Base-by-base conservation (phyloP, 352 stramenopile genomes). In the Globisporangium iwayamae region DNA sequence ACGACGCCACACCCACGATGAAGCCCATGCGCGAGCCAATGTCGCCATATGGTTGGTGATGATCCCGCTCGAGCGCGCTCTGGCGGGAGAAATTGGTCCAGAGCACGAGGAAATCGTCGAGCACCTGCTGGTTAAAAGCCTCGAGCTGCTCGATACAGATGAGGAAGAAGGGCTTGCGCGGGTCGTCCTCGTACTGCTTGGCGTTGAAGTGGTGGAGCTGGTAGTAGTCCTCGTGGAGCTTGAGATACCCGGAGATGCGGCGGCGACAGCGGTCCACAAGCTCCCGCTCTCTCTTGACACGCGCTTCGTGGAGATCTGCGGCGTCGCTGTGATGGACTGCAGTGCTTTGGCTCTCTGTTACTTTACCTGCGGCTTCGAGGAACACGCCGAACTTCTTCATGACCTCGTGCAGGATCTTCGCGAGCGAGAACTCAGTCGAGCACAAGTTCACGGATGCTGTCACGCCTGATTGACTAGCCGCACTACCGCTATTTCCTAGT, bases 91-190 rank as follows among this genome's bases (percentile, higher is more conserved):
- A 87, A 60, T 91, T 74, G 9, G 73, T 79, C 82, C 82, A 93
- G 41, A 91, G 75, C 46, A 84, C 79, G 18, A 94, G 60, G 52
- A 94, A 91, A 39, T 94, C 84, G 22, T 77, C 68, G 13, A 92
- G 71, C 0, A 86, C 75, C 20, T 76, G 67, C 30, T 82, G 73
- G 8, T 78, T 74, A 10, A 94, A 84, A 0, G 61, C 60, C 66
- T 94, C 86, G 11, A 92, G 70, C 61, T 93, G 77, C 46, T 92
- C 86, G n/a, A 94, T 80, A 60, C 84, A 91, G 1, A 94, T 61
- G 38, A 94, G 39, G 28, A 89, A 34, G 53, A 77, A 93, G 5
- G 83, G 68, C n/a, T 52, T 68, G 25, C 56, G 61, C 50, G 58
- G 20, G 50, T 61, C 32, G 20, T 64, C 45, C 8, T 46, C 28